Base-by-base conservation (phyloP, 1,284 basidiomycete genomes). In the Malassezia sp. region DNA sequence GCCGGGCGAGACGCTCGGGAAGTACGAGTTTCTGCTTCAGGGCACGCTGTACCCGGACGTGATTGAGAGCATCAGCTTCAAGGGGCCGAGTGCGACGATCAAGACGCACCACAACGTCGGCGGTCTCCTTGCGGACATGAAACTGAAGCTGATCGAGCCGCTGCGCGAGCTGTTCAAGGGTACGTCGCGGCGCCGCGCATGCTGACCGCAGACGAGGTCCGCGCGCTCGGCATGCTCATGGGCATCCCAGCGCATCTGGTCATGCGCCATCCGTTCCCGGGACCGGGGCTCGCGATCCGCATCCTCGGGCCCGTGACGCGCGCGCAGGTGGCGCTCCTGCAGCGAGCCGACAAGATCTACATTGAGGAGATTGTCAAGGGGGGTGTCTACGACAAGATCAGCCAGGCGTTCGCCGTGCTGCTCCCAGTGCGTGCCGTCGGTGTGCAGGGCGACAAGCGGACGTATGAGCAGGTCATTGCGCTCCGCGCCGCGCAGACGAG, bases 51-150 rank as follows among this genome's bases (percentile, higher is more conserved):
- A 97, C 73, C 93, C 93, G 2, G 93, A 99, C 70, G 93, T 99
- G 36, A 99, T 97, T 70, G 93, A 99, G 76, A 88, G 84, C 64
- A 96, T 99, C 75, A 89, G 85, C 73, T 99, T 99, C 81, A 97
- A 97, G 74, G 93, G 93, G 3, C 93, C 93, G 2, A 88, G 84
- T 59, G 93, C 93, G 35, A 97, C 91, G 14, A 97, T 99, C 77
- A 97, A 99, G 78, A 96, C 93, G 8, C 93, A 99, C 71, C 93
- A 97, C 73, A 99, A 99, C 63, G 93, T 97, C 54, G 93, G 93
- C 24, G 93, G 93, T 9, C 75, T 99, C 39, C 75, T 97, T 52
- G 86, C 85, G 66, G 83, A 97, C 72, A 99, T 97, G 93, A 96
- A 93, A 73, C 78, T 99, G 59, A 97, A 97, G 75, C 78, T 99